Base-by-base conservation (phyloP, 345 rosid genomes). In the Aethionema arabicum region DNA sequence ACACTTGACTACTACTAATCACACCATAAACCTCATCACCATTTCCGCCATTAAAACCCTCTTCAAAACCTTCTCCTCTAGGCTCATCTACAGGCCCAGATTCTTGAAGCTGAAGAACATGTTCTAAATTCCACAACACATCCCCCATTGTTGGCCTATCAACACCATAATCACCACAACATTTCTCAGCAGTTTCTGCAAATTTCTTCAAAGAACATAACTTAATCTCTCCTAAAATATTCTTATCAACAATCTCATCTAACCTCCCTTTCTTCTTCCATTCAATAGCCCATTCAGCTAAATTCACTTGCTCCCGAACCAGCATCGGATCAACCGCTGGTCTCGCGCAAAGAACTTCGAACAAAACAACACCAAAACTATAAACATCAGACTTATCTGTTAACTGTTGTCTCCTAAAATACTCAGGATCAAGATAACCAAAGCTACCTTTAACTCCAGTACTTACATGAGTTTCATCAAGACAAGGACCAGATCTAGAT, bases 401-500 rank as follows among this genome's bases (percentile, higher is more conserved):
- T 59, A 91, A 88, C 72, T 88, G 98, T 64, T 89, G 98, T 73
- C 98, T 78, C 30, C 96, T 83, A 75, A 89, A 87, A 67, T 92
- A 92, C 69, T 92, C 98, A 7, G 96, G 98, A 68, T 92, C 95
- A 16, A 92, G 86, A 80, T 92, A 92, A 0, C 98, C 98, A 8
- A 92, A 92, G 73, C 99, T 93, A 14, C 99, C 99, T 71, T 93
- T 93, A 0, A 93, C 99, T 3, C 95, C 96, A 0, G 99, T 93
- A 55, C 99, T 93, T 5, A 93, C 97, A 65, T 90, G 96, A 13
- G 96, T 93, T 76, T 93, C 97, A 14, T 90, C 69, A 5, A 93
- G 80, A 69, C 99, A 83, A 3, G 99, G 99, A 29, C 97, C 99
- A 0, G 95, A 80, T 77, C 97, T 85, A 1, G 97, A 93, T 48